phyloP scores from a whole-genome alignment of 2,329 filamentous ascomycete genomes.

The Eutypa lata region DNA sequence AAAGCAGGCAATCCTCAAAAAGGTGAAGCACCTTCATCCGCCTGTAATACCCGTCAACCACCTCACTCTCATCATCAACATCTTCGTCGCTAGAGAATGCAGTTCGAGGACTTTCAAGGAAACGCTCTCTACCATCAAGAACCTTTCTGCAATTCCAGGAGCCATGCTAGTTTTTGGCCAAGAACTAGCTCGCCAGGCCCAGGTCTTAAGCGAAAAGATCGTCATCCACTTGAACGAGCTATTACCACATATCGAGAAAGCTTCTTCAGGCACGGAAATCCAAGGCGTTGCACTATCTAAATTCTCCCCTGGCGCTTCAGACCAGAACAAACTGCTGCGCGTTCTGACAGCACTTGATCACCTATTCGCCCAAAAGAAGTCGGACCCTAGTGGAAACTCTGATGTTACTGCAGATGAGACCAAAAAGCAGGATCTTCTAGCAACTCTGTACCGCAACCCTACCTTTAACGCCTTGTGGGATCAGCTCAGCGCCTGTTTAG shows the following conservation, averaged over 20 bases:
- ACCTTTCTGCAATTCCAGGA: slow-evolving; percentile 86
- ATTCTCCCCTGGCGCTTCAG: slow-evolving; percentile 92
- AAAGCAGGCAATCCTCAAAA: slow-evolving; percentile 42
- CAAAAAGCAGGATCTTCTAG: slow-evolving; percentile 80
- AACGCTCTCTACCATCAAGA: slow-evolving; percentile 97
- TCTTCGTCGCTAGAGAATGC: slow-evolving; percentile 93
- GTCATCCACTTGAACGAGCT: slow-evolving; percentile 81
- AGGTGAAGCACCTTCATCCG: slow-evolving; percentile 64
- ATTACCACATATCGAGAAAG: slow-evolving; percentile 80
- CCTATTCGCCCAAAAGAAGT: slow-evolving; percentile 76
- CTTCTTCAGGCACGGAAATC: slow-evolving; percentile 86
- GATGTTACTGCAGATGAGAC: slow-evolving; percentile 50
- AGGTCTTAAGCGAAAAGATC: slow-evolving; percentile 79
- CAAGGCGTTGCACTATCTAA: slow-evolving; percentile 91
- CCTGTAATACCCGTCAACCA: slow-evolving; percentile 87
- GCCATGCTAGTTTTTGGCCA: slow-evolving; percentile 90
- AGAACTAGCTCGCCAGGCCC: slow-evolving; percentile 85
- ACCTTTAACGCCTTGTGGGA: slow-evolving; percentile 91
- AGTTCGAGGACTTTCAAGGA: slow-evolving; percentile 98
- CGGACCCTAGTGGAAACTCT: slow-evolving; percentile 40
- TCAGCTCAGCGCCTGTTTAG: slow-evolving; percentile 84
- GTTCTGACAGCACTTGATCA: slow-evolving; percentile 94
- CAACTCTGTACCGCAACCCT: slow-evolving; percentile 83
- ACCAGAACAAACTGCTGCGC: slow-evolving; percentile 92
- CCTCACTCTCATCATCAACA: slow-evolving; percentile 89